Percentiles rank a stretch among this genome's conserved stretches.
These are phyloP conservation scores for Xerocomus spinulosus DNA, from an alignment of 768 basidiomycete genomes.

Conservation along the genomic window DNA sequence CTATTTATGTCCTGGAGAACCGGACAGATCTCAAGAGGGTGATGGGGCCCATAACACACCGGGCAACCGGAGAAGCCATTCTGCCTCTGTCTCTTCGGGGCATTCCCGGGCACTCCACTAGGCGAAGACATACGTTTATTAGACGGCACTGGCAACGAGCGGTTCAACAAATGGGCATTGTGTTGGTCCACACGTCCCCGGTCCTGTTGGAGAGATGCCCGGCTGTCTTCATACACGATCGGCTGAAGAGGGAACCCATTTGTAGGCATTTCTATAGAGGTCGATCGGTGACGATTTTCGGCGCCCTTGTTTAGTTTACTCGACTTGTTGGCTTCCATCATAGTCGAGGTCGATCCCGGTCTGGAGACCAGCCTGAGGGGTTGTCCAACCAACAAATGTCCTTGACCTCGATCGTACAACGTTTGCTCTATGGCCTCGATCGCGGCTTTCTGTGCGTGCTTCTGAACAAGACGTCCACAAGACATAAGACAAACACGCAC, in stretches of 20 bases:
- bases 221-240: background rate
- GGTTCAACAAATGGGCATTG: background rate
- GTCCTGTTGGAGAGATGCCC: background rate
- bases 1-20: conserved; percentile 51
- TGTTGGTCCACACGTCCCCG: background rate
- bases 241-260: background rate
- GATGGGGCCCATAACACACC: conserved; percentile 45
- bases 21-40: conserved; percentile 53
- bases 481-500: conserved; percentile 36
- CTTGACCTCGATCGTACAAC: conserved; percentile 51
- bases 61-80: conserved; percentile 32
- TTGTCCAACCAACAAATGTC: conserved; percentile 56
- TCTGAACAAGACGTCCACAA: conserved; percentile 4
- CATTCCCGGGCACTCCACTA: conserved; percentile 18
- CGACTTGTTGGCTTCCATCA: conserved; percentile 10
- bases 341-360: conserved; percentile 13
- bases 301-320: background rate
- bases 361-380: conserved; percentile 53
- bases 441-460: conserved; percentile 49
- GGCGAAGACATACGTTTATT: conserved; percentile 38
- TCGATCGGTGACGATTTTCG: background rate
- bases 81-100: conserved; percentile 38
- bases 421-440: conserved; percentile 67
- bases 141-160: conserved; percentile 12
- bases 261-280: conserved; percentile 1